These are phyloP conservation scores for Xylaria grammica DNA, from an alignment of 495 filamentous ascomycete genomes.

Conservation along the genomic window DNA sequence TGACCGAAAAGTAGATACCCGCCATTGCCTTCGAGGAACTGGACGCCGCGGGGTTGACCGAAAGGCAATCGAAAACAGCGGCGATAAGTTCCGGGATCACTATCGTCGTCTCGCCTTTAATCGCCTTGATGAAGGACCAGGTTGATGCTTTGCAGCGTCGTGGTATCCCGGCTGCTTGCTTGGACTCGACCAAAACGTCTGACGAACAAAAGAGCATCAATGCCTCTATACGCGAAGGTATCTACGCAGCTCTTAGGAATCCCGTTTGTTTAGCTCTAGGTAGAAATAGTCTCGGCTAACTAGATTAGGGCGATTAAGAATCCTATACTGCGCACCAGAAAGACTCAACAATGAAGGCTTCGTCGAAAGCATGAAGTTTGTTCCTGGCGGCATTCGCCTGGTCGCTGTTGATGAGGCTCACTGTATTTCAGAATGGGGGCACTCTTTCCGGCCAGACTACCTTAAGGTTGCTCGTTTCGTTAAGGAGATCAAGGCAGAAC, in stretches of 20 bases:
- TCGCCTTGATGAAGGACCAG: constrained; percentile 66
- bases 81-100: constrained; percentile 49
- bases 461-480: constrained; percentile 64
- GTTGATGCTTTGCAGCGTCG: constrained; percentile 55
- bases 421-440: constrained; percentile 67
- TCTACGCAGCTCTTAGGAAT: neutral
- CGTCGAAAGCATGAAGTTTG: constrained; percentile 55
- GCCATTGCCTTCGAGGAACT: constrained; percentile 57
- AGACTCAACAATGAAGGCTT: constrained; percentile 64
- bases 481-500: constrained; percentile 60
- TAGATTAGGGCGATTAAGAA: constrained; percentile 42
- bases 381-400: constrained; percentile 58
- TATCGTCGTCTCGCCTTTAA: constrained; percentile 60
- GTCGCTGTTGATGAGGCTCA: constrained; percentile 65
- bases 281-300: neutral
- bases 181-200: constrained; percentile 59
- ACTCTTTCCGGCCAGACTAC: constrained; percentile 64
- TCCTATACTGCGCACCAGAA: constrained; percentile 65
- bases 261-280: neutral
- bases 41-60: constrained; percentile 35
- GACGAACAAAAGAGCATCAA: constrained; percentile 52
- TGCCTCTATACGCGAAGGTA: constrained; percentile 46
- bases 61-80: constrained; percentile 8
- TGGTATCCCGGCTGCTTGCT: constrained; percentile 54
- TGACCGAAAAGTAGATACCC: constrained; percentile 50